phyloP scores from a whole-genome alignment of 495 filamentous ascomycete species.

The Bacidia gigantensis region DNA sequence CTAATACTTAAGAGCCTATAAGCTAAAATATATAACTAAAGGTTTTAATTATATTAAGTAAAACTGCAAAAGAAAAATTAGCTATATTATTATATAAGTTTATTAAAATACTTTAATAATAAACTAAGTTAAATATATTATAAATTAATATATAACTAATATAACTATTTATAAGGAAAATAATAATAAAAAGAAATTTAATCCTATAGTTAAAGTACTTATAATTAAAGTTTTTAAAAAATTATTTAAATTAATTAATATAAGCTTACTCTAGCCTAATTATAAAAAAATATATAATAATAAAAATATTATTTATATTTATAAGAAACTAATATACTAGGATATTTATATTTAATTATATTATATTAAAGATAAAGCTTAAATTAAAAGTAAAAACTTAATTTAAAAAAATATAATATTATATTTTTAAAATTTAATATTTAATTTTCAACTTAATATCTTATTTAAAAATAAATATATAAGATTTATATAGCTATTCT shows the following conservation, averaged over 20 bases:
- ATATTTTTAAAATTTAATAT: not conserved
- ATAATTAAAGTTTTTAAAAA: not conserved
- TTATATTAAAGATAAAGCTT: not conserved
- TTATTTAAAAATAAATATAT: not conserved
- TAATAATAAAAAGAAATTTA: too few relatives aligned
- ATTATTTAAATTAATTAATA: not conserved
- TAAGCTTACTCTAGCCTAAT: not conserved
- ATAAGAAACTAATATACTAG: not conserved
- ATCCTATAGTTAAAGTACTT: not conserved
- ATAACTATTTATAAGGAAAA: too few relatives aligned
- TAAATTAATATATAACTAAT: not conserved
- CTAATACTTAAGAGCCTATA: not conserved
- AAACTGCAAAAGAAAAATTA: not conserved
- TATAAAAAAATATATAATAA: not conserved
- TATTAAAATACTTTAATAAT: not conserved
- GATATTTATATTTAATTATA: not conserved
- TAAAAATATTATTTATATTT: not conserved
- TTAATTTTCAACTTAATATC: not conserved
- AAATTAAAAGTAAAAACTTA: not conserved
- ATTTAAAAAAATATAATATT: not conserved
- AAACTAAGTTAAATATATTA: not conserved
- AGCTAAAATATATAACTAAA: slow-evolving; percentile 1
- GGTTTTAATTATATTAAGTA: not conserved
- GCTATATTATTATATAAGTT: not conserved
- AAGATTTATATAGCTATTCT: not conserved